phyloP scores from a whole-genome alignment of 2,329 filamentous ascomycete genomes.

The Pseudocercospora fijiensis region DNA sequence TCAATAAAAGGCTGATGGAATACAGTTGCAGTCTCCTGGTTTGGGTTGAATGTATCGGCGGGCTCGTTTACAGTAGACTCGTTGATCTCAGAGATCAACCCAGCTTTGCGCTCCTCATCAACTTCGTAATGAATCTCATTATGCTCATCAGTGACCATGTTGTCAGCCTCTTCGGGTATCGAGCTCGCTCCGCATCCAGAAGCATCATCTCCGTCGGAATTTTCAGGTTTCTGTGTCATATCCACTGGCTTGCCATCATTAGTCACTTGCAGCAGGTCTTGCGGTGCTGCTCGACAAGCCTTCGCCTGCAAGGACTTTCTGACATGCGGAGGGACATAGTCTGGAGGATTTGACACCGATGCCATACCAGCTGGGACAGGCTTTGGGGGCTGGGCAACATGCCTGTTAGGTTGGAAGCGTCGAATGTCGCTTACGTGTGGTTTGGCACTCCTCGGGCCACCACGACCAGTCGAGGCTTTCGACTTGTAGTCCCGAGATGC shows the following conservation, averaged over 20 bases:
- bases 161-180: neutral
- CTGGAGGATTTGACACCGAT: neutral
- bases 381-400: neutral
- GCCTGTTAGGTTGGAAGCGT: neutral
- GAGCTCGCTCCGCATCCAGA: neutral
- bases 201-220: neutral
- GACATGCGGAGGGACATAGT: slow-evolving; percentile 12
- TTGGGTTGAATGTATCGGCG: neutral
- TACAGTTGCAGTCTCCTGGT: neutral
- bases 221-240: neutral
- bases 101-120: neutral
- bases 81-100: neutral
- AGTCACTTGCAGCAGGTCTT: neutral
- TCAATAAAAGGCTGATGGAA: neutral
- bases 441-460: slow-evolving; percentile 3
- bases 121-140: neutral
- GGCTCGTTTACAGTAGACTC: neutral
- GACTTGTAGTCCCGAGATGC: neutral
- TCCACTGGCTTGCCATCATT: neutral
- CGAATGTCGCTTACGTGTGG: neutral
- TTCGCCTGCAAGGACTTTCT: slow-evolving; percentile 9
- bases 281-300: neutral
- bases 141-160: neutral
- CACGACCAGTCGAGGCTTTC: neutral
- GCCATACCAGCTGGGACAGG: neutral